These are phyloP conservation scores for Phytophthora sp. DNA, from an alignment of 352 stramenopile genomes.

Conservation along the genomic window DNA sequence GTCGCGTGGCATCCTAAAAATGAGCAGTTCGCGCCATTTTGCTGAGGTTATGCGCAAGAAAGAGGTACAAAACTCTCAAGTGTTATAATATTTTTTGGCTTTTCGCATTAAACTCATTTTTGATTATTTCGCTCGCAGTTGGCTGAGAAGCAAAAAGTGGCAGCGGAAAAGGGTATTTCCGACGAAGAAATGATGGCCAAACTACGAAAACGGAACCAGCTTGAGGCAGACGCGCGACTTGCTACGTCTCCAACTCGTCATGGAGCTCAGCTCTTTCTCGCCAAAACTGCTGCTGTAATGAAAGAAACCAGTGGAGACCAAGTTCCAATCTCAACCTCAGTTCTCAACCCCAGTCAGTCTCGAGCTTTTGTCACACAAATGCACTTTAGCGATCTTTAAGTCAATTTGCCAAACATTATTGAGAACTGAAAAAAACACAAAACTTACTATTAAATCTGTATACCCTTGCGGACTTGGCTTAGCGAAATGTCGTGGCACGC, in stretches of 20 bases:
- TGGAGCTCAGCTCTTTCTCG: slow-evolving; percentile 42
- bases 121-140: no score
- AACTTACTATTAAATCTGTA: slow-evolving; percentile 49
- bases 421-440: slow-evolving; percentile 27
- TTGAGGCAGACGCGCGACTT: slow-evolving; percentile 69
- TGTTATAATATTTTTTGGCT: background rate
- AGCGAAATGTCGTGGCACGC: slow-evolving; percentile 1
- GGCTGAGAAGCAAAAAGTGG: slow-evolving; percentile 76
- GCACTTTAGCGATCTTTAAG: slow-evolving; percentile 70
- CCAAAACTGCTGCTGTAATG: slow-evolving; percentile 30
- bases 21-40: slow-evolving; percentile 84
- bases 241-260: slow-evolving; percentile 66
- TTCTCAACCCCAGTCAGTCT: slow-evolving; percentile 47
- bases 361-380: slow-evolving; percentile 79
- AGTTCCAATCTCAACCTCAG: background rate
- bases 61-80: no score
- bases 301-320: slow-evolving; percentile 36
- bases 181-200: slow-evolving; percentile 86
- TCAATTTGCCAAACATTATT: no score
- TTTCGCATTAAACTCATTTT: background rate
- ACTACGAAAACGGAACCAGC: slow-evolving; percentile 74
- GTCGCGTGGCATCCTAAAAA: slow-evolving; percentile 86
- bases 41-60: slow-evolving; percentile 83
- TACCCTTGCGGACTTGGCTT: slow-evolving; percentile 24
- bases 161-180: slow-evolving; percentile 80